These are phyloP conservation scores for Diaporthe vexans DNA, from an alignment of 2,329 filamentous ascomycete species.

Conservation along the genomic window DNA sequence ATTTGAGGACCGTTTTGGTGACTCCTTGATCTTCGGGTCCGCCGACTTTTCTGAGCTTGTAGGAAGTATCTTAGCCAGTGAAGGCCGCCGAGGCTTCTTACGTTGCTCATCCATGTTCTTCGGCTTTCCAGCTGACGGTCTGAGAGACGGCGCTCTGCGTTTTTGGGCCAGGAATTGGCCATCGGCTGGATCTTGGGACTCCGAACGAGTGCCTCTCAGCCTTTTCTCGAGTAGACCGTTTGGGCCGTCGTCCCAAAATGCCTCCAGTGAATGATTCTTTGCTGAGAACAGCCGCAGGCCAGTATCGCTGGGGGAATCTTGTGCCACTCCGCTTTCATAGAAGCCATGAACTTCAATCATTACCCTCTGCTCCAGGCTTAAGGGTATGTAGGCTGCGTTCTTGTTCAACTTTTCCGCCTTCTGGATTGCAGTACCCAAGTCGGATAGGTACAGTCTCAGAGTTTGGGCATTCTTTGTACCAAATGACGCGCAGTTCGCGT, in stretches of 20 bases:
- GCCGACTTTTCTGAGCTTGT: neutral
- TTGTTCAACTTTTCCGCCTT: slow-evolving; percentile 50
- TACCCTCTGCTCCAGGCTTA: slow-evolving; percentile 64
- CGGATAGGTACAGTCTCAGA: slow-evolving; percentile 53
- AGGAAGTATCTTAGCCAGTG: neutral
- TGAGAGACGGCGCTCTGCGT: neutral
- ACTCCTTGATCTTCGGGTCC: neutral
- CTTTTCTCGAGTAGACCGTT: slow-evolving; percentile 6
- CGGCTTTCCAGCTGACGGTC: neutral
- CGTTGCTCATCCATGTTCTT: neutral
- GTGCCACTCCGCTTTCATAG: slow-evolving; percentile 65
- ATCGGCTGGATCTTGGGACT: slow-evolving; percentile 1
- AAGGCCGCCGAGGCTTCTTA: neutral
- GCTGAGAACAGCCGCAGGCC: slow-evolving; percentile 9
- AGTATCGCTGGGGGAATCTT: neutral
- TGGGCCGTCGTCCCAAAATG: slow-evolving; percentile 11
- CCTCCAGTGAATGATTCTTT: slow-evolving; percentile 13
- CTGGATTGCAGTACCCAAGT: slow-evolving; percentile 49
- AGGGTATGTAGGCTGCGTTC: slow-evolving; percentile 53
- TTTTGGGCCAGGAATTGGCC: slow-evolving; percentile 1
- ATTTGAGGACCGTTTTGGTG: neutral
- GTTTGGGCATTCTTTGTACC: slow-evolving; percentile 61
- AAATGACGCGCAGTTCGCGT: slow-evolving; percentile 65
- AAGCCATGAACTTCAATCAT: slow-evolving; percentile 69
- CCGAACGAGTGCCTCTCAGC: neutral